phyloP scores from a whole-genome alignment of 1,284 basidiomycete species.

The Ustilago xerochloae region DNA sequence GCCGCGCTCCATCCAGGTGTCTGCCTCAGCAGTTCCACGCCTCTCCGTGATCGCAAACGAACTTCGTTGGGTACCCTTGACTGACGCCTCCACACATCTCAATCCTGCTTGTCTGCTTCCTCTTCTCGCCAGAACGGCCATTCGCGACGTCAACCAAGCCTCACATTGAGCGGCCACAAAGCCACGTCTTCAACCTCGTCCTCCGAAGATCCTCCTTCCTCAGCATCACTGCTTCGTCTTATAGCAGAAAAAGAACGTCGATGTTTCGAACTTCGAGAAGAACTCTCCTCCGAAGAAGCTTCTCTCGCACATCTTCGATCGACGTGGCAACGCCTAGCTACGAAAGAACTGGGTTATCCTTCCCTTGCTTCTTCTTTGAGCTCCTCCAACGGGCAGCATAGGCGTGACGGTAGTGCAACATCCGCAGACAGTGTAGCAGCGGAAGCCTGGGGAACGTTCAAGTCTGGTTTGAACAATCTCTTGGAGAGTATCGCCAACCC shows the following conservation, averaged over 20 bases:
- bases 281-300: slow-evolving; percentile 25
- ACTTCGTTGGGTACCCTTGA: not conserved
- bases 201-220: not conserved
- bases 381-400: not conserved
- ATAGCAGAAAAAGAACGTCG: slow-evolving; percentile 68
- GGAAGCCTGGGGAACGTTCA: slow-evolving; percentile 45
- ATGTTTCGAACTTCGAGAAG: slow-evolving; percentile 66
- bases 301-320: slow-evolving; percentile 19
- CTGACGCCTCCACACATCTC: slow-evolving; percentile 4
- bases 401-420: not conserved
- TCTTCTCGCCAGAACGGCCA: not conserved
- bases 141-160: not conserved
- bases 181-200: not conserved
- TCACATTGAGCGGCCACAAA: not conserved
- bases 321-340: slow-evolving; percentile 31
- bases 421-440: slow-evolving; percentile 8
- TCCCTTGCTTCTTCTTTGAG: not conserved
- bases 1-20: not conserved
- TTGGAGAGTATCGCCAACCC: slow-evolving; percentile 31
- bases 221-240: slow-evolving; percentile 56
- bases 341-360: slow-evolving; percentile 21
- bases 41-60: not conserved
- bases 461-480: slow-evolving; percentile 32
- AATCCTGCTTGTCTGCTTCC: not conserved
- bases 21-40: not conserved